phyloP scores from a whole-genome alignment of 1,284 basidiomycete species.

The Puccinia coronata region DNA sequence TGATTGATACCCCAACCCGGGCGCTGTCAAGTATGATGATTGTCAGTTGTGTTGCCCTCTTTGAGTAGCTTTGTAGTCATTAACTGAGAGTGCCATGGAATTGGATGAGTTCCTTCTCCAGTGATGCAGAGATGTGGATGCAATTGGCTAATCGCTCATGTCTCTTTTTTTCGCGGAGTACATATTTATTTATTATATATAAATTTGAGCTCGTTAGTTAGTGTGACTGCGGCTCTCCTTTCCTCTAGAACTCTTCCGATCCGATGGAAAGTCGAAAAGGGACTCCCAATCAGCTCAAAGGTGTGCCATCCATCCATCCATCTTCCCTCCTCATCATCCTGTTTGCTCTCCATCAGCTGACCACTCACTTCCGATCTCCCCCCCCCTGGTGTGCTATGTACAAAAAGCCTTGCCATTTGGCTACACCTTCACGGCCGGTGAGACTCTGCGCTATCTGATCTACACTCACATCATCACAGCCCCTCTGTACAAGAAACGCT shows the following conservation, averaged over 20 bases:
- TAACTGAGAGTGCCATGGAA: too few species aligned
- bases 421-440: conserved; percentile 85
- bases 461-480: neutral
- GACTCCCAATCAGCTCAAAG: conserved; percentile 1
- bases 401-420: conserved; percentile 82
- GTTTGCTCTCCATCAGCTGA: neutral
- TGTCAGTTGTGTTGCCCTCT: too few species aligned
- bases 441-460: conserved; percentile 70
- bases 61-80: too few species aligned
- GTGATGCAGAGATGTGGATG: too few species aligned
- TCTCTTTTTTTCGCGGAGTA: too few species aligned
- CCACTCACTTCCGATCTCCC: neutral
- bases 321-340: neutral
- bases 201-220: too few species aligned
- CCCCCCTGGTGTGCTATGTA: neutral
- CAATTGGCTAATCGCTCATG: too few species aligned
- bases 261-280: too few species aligned
- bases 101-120: too few species aligned
- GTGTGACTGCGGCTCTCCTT: neutral
- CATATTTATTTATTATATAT: too few species aligned
- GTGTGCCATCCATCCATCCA: neutral
- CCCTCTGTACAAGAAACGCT: neutral
- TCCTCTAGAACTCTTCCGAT: neutral
- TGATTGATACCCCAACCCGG: too few species aligned
- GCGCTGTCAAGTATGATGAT: too few species aligned